Evolutionary conservation across 768 basidiomycete genomes (phyloP), one percentile per base, ranked within the genome.

Genomic region (Termitomyces eurrhizus): DNA sequence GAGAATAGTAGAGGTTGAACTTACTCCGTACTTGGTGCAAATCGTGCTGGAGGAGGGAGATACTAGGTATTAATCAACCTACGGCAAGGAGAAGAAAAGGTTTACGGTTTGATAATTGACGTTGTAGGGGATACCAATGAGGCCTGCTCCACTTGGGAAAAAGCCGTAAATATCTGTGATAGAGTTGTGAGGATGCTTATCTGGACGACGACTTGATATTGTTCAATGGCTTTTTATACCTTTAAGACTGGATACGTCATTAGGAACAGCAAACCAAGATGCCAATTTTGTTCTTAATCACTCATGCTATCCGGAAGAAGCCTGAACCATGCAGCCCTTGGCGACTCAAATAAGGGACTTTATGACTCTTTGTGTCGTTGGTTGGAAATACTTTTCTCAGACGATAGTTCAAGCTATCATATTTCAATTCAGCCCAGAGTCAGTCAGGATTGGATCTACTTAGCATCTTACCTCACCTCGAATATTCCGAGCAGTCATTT

Each of bases 241-340:
- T 56, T 46, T 58, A 62, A 56, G 60, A 54, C 61, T 58, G 62
- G 59, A 57, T 36, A 73, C 88, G 66, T 63, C 90, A 89, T 83
- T 72, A 85, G 83, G 86, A 86, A 86, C 87, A 90, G 74, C 72
- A 89, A 80, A 80, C 89, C 88, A 73, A 91, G 85, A 80, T 91
- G 88, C 73, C 75, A 81, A 8, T 88, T 89, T 78, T 85, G 83
- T 80, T 78, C 76, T 72, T 88, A 85, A 82, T 83, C 83, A 84
- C 83, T 78, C 88, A 89, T 90, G 72, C 69, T 89, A 83, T 74
- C 72, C 59, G 62, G 65, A 48, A 56, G 33, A 56, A 57, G 32
- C 72, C 75, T 75, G 74, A 74, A 21, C 21, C 70, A 67, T 21
- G 80, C 74, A 65, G 63, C 69, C 69, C 39, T 33, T 64, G 64